These are phyloP conservation scores for Globisporangium radiosum DNA, from an alignment of 352 stramenopile genomes.

Conservation along the genomic window DNA sequence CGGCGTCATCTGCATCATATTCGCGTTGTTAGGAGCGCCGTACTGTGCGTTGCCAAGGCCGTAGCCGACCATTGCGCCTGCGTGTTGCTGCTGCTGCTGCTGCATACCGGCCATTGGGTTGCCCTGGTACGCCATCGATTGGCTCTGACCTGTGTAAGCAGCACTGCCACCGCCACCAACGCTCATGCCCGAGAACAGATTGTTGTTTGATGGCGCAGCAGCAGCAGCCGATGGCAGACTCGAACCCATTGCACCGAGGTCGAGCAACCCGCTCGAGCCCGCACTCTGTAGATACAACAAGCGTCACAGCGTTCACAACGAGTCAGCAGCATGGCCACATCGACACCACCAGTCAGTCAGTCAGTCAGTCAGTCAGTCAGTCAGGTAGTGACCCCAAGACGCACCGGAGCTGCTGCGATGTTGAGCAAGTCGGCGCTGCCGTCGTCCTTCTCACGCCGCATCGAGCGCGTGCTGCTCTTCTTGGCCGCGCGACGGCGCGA, in stretches of 20 bases:
- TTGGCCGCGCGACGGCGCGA: constrained; percentile 59
- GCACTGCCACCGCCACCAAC: constrained; percentile 20
- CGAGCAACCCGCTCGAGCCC: constrained; percentile 24
- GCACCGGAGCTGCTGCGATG: constrained; percentile 35
- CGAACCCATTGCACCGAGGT: constrained; percentile 38
- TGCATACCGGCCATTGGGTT: neutral
- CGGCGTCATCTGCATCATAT: constrained; percentile 74
- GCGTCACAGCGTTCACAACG: no score
- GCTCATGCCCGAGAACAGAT: constrained; percentile 67
- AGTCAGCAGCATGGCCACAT: no score
- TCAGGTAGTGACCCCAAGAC: neutral
- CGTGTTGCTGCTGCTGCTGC: constrained; percentile 1
- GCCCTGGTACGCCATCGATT: constrained; percentile 21
- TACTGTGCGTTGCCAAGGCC: constrained; percentile 30
- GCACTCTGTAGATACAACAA: neutral
- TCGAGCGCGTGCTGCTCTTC: constrained; percentile 46
- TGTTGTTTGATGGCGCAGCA: constrained; percentile 19
- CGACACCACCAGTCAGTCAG: neutral
- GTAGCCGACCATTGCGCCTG: constrained; percentile 20
- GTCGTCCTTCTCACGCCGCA: constrained; percentile 49
- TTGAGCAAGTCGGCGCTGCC: constrained; percentile 52
- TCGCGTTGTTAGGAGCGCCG: constrained; percentile 27
- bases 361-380: neutral
- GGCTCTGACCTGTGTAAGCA: constrained; percentile 34
- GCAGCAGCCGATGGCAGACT: constrained; percentile 19